Percentiles rank a stretch among this genome's conserved stretches.
Conservation (phyloP, 2,329 filamentous ascomycete genomes). For the Diaporthe caulivora region DNA sequence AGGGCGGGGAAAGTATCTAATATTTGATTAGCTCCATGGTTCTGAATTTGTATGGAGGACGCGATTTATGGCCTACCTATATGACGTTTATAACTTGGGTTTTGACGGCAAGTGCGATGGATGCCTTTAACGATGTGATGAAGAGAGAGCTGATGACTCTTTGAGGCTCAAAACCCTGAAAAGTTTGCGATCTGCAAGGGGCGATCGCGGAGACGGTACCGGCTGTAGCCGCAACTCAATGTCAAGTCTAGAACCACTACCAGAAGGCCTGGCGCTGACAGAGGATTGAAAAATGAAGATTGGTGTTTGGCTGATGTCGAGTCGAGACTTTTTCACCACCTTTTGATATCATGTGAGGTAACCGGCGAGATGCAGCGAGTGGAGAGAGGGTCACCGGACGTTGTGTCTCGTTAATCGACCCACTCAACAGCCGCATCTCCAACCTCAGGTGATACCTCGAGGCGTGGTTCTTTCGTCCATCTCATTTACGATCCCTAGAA, state of each 20-base stretch:
- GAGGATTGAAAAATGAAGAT: too few relatives aligned
- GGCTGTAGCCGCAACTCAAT: constrained; percentile 30
- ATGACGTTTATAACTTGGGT: neutral
- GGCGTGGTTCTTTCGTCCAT: neutral
- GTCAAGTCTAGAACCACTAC: neutral
- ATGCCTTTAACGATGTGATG: neutral
- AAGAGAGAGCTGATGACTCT: neutral
- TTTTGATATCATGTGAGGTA: neutral
- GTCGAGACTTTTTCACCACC: too few relatives aligned
- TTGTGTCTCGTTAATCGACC: neutral
- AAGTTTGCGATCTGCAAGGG: constrained; percentile 36
- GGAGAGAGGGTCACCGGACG: neutral
- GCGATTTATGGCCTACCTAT: neutral
- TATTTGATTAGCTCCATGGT: neutral
- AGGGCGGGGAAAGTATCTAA: neutral
- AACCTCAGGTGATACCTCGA: neutral
- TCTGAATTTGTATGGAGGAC: neutral
- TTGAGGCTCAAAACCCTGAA: constrained; percentile 33
- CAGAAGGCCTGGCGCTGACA: neutral
- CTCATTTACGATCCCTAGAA: neutral
- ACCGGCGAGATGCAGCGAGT: neutral
- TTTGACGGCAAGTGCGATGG: neutral
- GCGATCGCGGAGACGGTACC: constrained; percentile 36
- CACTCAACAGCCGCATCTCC: neutral
- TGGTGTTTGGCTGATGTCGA: neutral